Evolutionary conservation across 176 grass and related monocot genomes (phyloP).

Genomic region (Miscanthus lutarioriparius): DNA sequence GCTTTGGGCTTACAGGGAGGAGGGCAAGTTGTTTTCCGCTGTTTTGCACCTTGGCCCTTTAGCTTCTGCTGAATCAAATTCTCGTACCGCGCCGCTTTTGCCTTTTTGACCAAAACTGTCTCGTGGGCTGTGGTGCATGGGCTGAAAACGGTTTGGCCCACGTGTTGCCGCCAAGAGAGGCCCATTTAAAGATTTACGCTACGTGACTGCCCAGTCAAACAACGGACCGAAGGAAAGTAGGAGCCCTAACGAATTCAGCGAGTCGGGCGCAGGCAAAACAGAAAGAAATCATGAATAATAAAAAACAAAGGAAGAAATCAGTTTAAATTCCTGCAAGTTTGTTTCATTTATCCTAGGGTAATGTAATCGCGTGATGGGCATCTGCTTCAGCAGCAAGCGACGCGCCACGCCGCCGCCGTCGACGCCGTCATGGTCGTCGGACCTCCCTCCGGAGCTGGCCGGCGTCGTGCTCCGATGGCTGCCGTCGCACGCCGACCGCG

Average conservation of each 20-base stretch:
- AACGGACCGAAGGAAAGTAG: background rate
- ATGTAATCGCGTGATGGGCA: no score
- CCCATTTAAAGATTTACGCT: background rate
- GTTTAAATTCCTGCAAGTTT: no score
- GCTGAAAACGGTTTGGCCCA: background rate
- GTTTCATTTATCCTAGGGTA: no score
- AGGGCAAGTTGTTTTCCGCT: conserved; percentile 7
- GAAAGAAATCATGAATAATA: no score
- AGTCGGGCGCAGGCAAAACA: background rate
- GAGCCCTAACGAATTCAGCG: background rate
- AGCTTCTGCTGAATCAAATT: background rate
- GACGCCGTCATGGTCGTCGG: no score
- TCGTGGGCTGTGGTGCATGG: background rate
- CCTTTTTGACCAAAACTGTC: background rate
- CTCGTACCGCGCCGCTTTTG: background rate
- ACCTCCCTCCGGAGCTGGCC: no score
- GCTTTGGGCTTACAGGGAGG: conserved; percentile 13
- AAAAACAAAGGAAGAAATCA: no score
- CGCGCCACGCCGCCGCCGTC: no score
- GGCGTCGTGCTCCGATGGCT: no score
- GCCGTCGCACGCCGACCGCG: no score
- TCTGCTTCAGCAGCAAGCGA: no score
- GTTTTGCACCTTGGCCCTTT: conserved; percentile 21
- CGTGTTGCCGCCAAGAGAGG: background rate
- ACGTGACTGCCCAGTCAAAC: background rate